These are phyloP conservation scores for Botryotinia convoluta DNA, from an alignment of 2,329 filamentous ascomycete species.

Conservation along the genomic window DNA sequence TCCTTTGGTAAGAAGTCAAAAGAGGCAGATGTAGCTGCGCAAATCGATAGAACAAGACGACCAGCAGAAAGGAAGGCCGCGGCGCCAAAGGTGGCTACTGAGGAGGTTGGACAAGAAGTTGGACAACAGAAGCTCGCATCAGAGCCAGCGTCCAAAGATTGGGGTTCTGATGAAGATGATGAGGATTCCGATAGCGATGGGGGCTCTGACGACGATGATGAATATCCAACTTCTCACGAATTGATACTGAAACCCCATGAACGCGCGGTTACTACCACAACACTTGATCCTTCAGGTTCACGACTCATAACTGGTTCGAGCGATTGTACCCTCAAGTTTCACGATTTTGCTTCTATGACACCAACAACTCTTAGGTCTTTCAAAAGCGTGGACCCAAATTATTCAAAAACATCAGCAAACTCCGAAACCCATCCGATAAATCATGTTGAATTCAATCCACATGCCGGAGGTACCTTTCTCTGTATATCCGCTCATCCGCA, in stretches of 20 bases:
- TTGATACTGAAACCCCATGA: slow-evolving; percentile 91
- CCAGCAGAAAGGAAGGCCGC: slow-evolving; percentile 41
- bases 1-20: slow-evolving; percentile 82
- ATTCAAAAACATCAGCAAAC: slow-evolving; percentile 65
- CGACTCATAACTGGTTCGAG: slow-evolving; percentile 86
- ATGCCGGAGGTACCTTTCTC: slow-evolving; percentile 75
- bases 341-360: slow-evolving; percentile 95
- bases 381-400: slow-evolving; percentile 84
- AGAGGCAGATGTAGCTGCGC: slow-evolving; percentile 70
- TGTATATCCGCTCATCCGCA: slow-evolving; percentile 88
- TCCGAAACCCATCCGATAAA: slow-evolving; percentile 87
- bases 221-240: slow-evolving; percentile 91
- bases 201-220: slow-evolving; percentile 71
- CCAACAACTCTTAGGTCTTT: slow-evolving; percentile 92
- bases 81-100: slow-evolving; percentile 24
- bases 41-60: slow-evolving; percentile 77
- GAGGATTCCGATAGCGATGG: slow-evolving; percentile 52
- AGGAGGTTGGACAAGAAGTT: slow-evolving; percentile 26
- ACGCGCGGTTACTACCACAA: slow-evolving; percentile 77
- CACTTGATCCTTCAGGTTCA: slow-evolving; percentile 80
- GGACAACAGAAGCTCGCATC: slow-evolving; percentile 32
- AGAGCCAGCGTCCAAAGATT: slow-evolving; percentile 39
- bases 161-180: slow-evolving; percentile 44
- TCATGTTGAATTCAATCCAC: slow-evolving; percentile 80
- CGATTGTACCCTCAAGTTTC: slow-evolving; percentile 87